These are phyloP conservation scores for Leptographium radiaticola DNA, from an alignment of 2,329 filamentous ascomycete genomes.

Conservation along the genomic window DNA sequence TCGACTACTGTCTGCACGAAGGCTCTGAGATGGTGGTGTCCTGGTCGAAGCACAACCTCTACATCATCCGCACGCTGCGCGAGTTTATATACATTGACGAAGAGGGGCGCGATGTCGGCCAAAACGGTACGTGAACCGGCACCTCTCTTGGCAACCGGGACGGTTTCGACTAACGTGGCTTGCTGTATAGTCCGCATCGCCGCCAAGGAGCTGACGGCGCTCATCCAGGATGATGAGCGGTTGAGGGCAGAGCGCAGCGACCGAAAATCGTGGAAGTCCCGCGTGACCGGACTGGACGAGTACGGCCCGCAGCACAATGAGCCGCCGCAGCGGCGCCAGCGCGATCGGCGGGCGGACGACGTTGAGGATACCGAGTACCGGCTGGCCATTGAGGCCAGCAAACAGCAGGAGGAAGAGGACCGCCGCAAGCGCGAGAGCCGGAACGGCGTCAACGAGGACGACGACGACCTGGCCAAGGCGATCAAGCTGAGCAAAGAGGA, in stretches of 20 bases:
- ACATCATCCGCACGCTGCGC: conserved; percentile 95
- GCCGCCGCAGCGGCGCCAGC: conserved; percentile 28
- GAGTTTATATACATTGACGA: conserved; percentile 97
- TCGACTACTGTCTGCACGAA: conserved; percentile 96
- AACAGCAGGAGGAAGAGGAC: conserved; percentile 88
- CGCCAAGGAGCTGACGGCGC: conserved; percentile 84
- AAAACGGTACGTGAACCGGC: conserved; percentile 60
- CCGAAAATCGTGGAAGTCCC: conserved; percentile 90
- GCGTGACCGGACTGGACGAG: conserved; percentile 87
- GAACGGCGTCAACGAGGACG: conserved; percentile 47
- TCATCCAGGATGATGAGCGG: conserved; percentile 89
- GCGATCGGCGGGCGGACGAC: conserved; percentile 40
- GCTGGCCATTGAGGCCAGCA: conserved; percentile 88
- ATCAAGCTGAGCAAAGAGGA: conserved; percentile 92
- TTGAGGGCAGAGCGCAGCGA: conserved; percentile 82
- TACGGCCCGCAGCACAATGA: conserved; percentile 37
- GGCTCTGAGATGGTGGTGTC: conserved; percentile 93
- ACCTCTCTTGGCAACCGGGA: neutral
- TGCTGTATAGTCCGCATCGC: conserved; percentile 71
- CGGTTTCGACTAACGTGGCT: neutral
- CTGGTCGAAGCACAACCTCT: conserved; percentile 95
- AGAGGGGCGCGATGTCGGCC: conserved; percentile 86
- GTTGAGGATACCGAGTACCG: conserved; percentile 87
- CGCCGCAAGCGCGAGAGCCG: conserved; percentile 55
- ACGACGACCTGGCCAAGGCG: conserved; percentile 87